Evolutionary conservation across 805 yeast genomes (phyloP).

Genomic region (Yamadazyma akitaensis): DNA sequence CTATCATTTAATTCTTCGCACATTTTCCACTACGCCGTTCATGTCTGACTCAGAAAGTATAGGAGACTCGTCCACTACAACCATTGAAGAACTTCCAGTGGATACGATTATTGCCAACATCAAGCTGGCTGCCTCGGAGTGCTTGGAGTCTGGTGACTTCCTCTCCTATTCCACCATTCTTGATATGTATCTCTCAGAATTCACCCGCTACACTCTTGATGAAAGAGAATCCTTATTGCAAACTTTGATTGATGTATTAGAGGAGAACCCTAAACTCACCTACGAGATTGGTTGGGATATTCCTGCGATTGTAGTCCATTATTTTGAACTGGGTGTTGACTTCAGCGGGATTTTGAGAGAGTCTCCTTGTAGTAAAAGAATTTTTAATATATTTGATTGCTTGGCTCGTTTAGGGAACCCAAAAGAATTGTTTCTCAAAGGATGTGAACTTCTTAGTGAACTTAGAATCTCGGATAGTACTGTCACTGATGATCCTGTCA

Average conservation of each 20-base stretch:
- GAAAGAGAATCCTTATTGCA: slow-evolving; percentile 52
- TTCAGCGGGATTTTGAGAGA: slow-evolving; percentile 27
- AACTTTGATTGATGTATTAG: slow-evolving; percentile 42
- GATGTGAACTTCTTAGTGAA: slow-evolving; percentile 58
- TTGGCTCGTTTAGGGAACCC: slow-evolving; percentile 73
- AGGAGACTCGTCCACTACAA: slow-evolving; percentile 16
- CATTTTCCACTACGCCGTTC: neutral
- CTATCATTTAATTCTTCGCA: neutral
- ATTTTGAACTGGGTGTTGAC: slow-evolving; percentile 39
- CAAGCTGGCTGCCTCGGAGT: slow-evolving; percentile 31
- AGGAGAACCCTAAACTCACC: slow-evolving; percentile 45
- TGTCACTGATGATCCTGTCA: slow-evolving; percentile 9
- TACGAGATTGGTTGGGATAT: slow-evolving; percentile 88
- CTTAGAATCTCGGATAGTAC: slow-evolving; percentile 25
- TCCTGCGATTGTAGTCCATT: slow-evolving; percentile 64
- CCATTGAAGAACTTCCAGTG: slow-evolving; percentile 23
- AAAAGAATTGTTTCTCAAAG: slow-evolving; percentile 70
- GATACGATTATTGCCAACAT: slow-evolving; percentile 26
- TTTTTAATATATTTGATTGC: slow-evolving; percentile 54
- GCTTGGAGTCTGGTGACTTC: slow-evolving; percentile 52
- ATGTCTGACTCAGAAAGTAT: slow-evolving; percentile 20
- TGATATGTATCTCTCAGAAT: slow-evolving; percentile 55
- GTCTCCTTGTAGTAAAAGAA: slow-evolving; percentile 36
- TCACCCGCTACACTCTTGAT: slow-evolving; percentile 40
- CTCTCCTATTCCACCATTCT: slow-evolving; percentile 69